Evolutionary conservation across 2,329 filamentous ascomycete species (phyloP).

Genomic region (Ilyonectria mors-panacis): DNA sequence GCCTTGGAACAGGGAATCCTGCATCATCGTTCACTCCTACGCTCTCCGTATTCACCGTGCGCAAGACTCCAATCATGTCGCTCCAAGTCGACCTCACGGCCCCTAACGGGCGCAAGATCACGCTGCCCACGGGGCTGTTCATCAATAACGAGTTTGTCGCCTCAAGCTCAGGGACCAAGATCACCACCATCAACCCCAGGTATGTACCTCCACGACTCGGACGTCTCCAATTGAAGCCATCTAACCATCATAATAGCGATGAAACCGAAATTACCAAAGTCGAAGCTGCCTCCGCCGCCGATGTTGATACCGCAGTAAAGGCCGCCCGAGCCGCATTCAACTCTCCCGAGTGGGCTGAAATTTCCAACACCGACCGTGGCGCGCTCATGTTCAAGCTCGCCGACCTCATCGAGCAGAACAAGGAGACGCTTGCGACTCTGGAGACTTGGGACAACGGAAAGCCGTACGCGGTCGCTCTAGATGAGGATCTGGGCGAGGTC

Average conservation of each 20-base stretch:
- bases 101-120: conserved; percentile 77
- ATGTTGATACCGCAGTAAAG: conserved; percentile 46
- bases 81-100: conserved; percentile 71
- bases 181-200: conserved; percentile 69
- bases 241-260: conserved; percentile 17
- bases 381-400: conserved; percentile 78
- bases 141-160: conserved; percentile 81
- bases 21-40: not conserved
- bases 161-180: conserved; percentile 68
- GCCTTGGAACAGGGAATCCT: not conserved
- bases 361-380: conserved; percentile 75
- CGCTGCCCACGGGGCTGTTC: conserved; percentile 76
- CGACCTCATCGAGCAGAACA: conserved; percentile 76
- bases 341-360: conserved; percentile 22
- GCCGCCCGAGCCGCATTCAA: conserved; percentile 73
- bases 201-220: conserved; percentile 5
- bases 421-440: conserved; percentile 58
- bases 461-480: conserved; percentile 73
- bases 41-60: not conserved
- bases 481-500: conserved; percentile 70
- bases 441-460: conserved; percentile 86
- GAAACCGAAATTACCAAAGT: conserved; percentile 33
- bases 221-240: not conserved
- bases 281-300: conserved; percentile 39
- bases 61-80: conserved; percentile 23